These are phyloP conservation scores for Ceratocystis papillata DNA, from an alignment of 2,329 filamentous ascomycete genomes.

Conservation along the genomic window DNA sequence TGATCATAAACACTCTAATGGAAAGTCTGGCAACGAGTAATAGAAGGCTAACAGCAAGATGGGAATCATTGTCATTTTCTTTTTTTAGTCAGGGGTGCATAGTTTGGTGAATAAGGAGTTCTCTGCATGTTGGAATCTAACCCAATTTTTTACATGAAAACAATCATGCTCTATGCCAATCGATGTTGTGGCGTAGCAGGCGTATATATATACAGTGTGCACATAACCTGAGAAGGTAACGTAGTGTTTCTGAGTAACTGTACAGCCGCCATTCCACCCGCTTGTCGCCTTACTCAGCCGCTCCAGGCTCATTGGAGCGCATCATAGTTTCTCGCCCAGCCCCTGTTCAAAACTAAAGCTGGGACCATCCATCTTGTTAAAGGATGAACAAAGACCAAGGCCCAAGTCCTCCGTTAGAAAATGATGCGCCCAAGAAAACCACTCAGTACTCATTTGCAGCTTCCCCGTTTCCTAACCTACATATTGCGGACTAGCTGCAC, in stretches of 20 bases:
- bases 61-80: neutral
- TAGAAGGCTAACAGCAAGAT: constrained; percentile 8
- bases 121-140: neutral
- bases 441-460: neutral
- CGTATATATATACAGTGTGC: neutral
- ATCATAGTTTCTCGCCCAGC: neutral
- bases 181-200: too few species aligned
- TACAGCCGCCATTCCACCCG: neutral
- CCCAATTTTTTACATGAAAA: too few species aligned
- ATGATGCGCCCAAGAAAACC: neutral
- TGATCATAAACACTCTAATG: constrained; percentile 29
- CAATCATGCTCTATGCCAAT: too few species aligned
- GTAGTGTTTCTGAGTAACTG: neutral
- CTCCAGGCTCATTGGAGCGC: constrained; percentile 9
- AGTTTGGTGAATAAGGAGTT: constrained; percentile 9
- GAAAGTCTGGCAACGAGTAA: constrained; percentile 24
- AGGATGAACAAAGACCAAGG: neutral
- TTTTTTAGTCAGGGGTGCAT: neutral
- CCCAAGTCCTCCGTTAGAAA: neutral
- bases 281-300: neutral
- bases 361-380: neutral
- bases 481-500: neutral
- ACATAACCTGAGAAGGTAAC: neutral
- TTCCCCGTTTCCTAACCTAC: neutral
- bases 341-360: neutral